Base-by-base conservation (phyloP, 176 grass and related monocot genomes). In the Carex pumila region DNA sequence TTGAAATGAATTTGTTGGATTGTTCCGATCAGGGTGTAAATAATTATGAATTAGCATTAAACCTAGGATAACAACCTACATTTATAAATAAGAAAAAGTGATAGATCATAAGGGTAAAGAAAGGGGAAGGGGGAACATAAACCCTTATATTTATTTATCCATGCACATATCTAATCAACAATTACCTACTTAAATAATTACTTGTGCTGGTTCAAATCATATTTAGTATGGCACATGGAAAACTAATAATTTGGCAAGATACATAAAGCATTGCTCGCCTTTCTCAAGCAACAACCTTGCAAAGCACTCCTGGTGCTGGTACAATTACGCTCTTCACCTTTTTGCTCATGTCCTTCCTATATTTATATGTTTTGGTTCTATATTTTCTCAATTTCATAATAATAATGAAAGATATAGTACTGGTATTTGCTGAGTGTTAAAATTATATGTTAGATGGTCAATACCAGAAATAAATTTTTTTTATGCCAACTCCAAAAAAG, bases 191-290 rank as follows among this genome's bases (percentile, higher is more conserved):
- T 17, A 65, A 54, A 64, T 30, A 14, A 80, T 80, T 7, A 75
- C 64, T 65, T 47, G 2, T 43, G 25, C 21, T 81, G 3, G 58
- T 81, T 65, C 59, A 81, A 78, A 81, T 65, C 79, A 81, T 64
- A 81, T 58, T 81, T 81, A 81, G 79, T 81, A 65, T 81, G n/a
- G 79, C 79, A 81, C 79, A 81, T 81, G 79, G 79, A 59, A 32
- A 81, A 64, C 79, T 81, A 59, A 81, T 81, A 22, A 81, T 37
- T 59, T 81, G 61, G 59, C 59, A 50, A 45, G 39, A 5, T 43
- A n/a, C 79, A 54, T 78, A 56, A 78, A 78, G 47, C 74, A 79
- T 32, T 79, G 47, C 74, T 58, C 52, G 58, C 74, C 30, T 79
- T 79, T 79, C 54, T 79, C 74, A 79, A 79, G 74, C 74, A 71